Evolutionary conservation across 225 moss, liverwort and hornwort genomes (phyloP).

Genomic region (Anthoceros angustus): DNA sequence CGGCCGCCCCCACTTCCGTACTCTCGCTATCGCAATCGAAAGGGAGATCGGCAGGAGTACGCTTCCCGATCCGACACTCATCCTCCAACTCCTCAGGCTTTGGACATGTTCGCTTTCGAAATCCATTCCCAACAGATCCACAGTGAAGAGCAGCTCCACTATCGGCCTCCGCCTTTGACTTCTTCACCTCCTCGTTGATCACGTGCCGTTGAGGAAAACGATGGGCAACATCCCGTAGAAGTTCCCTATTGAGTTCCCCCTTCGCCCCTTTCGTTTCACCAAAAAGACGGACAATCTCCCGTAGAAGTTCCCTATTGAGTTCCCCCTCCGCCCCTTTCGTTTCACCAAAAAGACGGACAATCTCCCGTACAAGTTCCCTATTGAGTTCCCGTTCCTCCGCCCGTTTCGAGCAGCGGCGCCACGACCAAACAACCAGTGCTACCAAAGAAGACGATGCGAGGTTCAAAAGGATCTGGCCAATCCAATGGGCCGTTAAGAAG

Average conservation of each 20-base stretch:
- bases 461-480: neutral
- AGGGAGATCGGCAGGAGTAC: neutral
- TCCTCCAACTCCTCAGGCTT: neutral
- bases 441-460: neutral
- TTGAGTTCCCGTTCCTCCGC: neutral
- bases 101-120: neutral
- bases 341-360: too few relatives aligned
- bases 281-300: too few relatives aligned
- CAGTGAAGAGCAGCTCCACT: too few relatives aligned
- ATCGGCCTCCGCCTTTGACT: neutral
- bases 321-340: too few relatives aligned
- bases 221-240: too few relatives aligned
- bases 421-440: neutral
- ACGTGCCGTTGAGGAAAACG: neutral
- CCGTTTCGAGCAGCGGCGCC: too few relatives aligned
- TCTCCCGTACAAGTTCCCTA: too few relatives aligned
- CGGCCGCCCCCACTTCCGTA: neutral
- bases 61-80: neutral
- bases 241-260: too few relatives aligned
- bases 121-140: too few relatives aligned
- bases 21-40: neutral
- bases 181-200: neutral
- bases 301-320: too few relatives aligned
- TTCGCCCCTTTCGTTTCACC: too few relatives aligned
- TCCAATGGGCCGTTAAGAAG: neutral